Conservation (phyloP, 164 flowering plant genomes). For the Pachysandra terminalis region DNA sequence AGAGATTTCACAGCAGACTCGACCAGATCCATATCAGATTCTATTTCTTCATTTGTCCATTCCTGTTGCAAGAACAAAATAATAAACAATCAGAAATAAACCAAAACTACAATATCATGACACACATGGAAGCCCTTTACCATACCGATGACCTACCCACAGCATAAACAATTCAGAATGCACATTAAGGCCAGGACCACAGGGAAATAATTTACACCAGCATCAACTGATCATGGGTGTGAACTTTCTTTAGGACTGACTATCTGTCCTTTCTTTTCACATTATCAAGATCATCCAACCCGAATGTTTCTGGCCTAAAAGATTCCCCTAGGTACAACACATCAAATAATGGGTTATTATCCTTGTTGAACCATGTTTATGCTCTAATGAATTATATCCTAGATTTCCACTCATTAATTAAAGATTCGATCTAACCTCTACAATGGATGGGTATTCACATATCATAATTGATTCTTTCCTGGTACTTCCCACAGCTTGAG, state of each 20-base stretch:
- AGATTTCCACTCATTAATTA: background rate
- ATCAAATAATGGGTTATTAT: background rate
- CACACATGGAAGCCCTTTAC: background rate
- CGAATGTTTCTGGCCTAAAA: background rate
- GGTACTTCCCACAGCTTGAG: slow-evolving; percentile 33
- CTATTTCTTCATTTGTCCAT: slow-evolving; percentile 77
- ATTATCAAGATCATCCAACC: background rate
- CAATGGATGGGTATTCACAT: slow-evolving; percentile 69
- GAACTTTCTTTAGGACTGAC: background rate
- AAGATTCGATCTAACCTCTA: slow-evolving; percentile 43
- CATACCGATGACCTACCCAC: background rate
- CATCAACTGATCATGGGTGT: background rate
- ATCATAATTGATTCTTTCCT: slow-evolving; percentile 76
- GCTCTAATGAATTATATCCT: background rate
- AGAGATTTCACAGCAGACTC: slow-evolving; percentile 66
- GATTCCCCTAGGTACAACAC: background rate
- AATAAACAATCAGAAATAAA: background rate
- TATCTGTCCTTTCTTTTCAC: background rate
- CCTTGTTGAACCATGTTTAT: background rate
- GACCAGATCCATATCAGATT: slow-evolving; percentile 71
- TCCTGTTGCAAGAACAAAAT: slow-evolving; percentile 31
- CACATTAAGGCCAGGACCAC: background rate
- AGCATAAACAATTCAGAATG: background rate
- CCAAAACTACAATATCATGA: background rate
- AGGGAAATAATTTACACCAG: background rate